These are phyloP conservation scores for Candida nanaspora DNA, from an alignment of 805 yeast genomes.

Conservation along the genomic window DNA sequence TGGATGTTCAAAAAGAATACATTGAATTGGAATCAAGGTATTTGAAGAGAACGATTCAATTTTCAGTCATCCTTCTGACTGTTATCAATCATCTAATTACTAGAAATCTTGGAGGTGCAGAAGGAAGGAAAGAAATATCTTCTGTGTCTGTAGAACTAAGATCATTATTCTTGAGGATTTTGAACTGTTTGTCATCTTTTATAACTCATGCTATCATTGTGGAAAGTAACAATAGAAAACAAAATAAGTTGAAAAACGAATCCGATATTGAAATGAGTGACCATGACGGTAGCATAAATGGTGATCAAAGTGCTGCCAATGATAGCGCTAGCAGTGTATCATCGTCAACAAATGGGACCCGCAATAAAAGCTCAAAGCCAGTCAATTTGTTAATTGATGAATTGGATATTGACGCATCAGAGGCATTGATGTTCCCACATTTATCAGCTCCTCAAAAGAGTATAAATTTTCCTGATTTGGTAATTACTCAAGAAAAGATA, in stretches of 20 bases:
- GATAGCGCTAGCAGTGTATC: not conserved
- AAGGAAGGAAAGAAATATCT: slow-evolving; percentile 1
- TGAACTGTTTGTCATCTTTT: slow-evolving; percentile 8
- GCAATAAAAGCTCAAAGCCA: not conserved
- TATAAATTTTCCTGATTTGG: slow-evolving; percentile 1
- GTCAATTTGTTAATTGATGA: slow-evolving; percentile 11
- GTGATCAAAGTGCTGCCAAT: not conserved
- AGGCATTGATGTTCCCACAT: slow-evolving; percentile 7
- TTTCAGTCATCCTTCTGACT: slow-evolving; percentile 12
- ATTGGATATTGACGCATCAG: slow-evolving; percentile 9
- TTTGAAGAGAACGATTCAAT: slow-evolving; percentile 10
- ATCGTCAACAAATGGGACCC: not conserved
- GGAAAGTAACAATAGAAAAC: not conserved
- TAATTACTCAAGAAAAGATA: slow-evolving; percentile 4
- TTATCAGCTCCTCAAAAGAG: not conserved
- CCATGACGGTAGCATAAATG: not conserved
- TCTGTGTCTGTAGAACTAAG: slow-evolving; percentile 18
- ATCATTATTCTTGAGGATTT: slow-evolving; percentile 12
- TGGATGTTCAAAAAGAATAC: slow-evolving; percentile 4
- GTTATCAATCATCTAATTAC: slow-evolving; percentile 12
- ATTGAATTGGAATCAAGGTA: slow-evolving; percentile 6
- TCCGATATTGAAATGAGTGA: not conserved
- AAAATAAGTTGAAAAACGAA: not conserved
- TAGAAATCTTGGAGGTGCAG: slow-evolving; percentile 3
- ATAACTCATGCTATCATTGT: slow-evolving; percentile 6